Conservation (phyloP, 441 rosid species). For the Adansonia rubrostipa region DNA sequence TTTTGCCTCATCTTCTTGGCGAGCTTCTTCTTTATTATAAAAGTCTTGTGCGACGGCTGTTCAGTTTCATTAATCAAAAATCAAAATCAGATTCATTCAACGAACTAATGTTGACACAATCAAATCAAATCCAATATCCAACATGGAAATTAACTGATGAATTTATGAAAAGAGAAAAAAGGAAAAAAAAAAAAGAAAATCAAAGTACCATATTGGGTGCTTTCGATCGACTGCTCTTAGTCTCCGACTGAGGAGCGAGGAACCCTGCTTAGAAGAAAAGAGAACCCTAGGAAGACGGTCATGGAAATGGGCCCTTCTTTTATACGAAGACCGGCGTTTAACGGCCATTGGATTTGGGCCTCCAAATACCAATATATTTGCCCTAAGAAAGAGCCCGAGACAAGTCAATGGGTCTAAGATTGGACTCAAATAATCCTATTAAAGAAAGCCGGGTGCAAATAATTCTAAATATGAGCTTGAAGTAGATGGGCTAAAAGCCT, state of each 20-base stretch:
- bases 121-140: background rate
- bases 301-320: background rate
- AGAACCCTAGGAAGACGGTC: background rate
- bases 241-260: background rate
- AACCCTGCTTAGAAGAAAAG: background rate
- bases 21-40: constrained; percentile 79
- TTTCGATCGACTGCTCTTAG: background rate
- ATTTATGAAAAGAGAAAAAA: background rate
- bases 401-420: background rate
- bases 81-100: background rate
- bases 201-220: background rate
- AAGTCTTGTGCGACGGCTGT: constrained; percentile 91
- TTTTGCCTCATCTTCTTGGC: constrained; percentile 95
- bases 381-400: background rate
- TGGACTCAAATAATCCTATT: background rate
- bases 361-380: background rate
- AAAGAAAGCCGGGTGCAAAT: background rate
- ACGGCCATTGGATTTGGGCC: background rate
- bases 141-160: background rate
- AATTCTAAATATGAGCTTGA: background rate
- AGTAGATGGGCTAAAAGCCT: background rate
- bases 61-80: constrained; percentile 2
- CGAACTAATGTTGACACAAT: background rate
- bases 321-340: background rate
- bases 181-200: no score